Percentiles rank a stretch among this genome's conserved stretches.
phyloP scores from a whole-genome alignment of 2,329 filamentous ascomycete species.

The Tolypocladium pustulatum region DNA sequence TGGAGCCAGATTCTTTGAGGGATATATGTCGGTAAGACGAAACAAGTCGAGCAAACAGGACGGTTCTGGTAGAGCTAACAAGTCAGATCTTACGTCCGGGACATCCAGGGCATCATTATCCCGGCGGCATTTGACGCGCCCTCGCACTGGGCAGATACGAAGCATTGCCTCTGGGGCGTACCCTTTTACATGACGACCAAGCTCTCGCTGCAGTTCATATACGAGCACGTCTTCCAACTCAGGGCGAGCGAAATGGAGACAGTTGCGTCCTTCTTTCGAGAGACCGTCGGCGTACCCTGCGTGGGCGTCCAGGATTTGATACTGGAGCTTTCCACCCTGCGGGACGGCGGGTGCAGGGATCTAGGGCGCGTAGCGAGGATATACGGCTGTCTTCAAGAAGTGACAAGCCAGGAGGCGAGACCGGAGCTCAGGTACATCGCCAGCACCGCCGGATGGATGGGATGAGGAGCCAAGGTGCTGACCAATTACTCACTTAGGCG shows the following conservation, averaged over 20 bases:
- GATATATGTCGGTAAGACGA: slow-evolving; percentile 4
- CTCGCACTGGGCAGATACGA: slow-evolving; percentile 1
- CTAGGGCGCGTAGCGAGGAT: neutral
- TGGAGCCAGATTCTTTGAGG: slow-evolving; percentile 2
- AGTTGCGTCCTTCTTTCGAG: slow-evolving; percentile 1
- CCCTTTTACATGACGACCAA: neutral
- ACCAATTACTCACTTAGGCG: neutral
- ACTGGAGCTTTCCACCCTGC: neutral
- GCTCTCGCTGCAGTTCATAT: neutral
- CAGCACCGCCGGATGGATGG: neutral
- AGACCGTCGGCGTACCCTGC: slow-evolving; percentile 1
- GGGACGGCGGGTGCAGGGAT: slow-evolving; percentile 1
- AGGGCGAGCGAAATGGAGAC: neutral
- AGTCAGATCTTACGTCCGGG: slow-evolving; percentile 2
- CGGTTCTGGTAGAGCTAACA: neutral
- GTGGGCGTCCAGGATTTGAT: neutral
- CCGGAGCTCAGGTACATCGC: neutral
- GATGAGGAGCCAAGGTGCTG: neutral
- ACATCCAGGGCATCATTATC: slow-evolving; percentile 4
- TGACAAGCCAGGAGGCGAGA: neutral
- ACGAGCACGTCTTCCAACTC: neutral
- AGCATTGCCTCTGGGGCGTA: slow-evolving; percentile 2
- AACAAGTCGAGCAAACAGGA: neutral
- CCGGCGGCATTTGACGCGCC: neutral
- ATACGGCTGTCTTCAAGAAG: neutral